Evolutionary conservation across 2,329 filamentous ascomycete species (phyloP).

Genomic region (Madurella mycetomatis): DNA sequence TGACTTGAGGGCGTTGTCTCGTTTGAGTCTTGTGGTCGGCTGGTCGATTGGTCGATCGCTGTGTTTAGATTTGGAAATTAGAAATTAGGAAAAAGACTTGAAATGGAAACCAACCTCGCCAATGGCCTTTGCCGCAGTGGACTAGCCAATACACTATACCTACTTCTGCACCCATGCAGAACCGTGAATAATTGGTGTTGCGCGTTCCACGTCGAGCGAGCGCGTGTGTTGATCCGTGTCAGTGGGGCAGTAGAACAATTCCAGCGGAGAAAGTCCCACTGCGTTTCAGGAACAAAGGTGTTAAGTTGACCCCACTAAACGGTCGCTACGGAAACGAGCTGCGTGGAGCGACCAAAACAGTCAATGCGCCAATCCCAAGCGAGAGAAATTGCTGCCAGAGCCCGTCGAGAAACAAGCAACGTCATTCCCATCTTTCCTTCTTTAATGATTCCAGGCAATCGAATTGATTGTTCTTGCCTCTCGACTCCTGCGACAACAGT

Average conservation of each 20-base stretch:
- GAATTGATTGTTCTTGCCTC: not conserved
- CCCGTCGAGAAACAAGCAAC: conserved; percentile 15
- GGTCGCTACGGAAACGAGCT: conserved; percentile 23
- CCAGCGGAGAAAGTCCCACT: not conserved
- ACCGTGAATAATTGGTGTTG: too few relatives aligned
- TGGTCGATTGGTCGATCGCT: too few relatives aligned
- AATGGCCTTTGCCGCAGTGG: too few relatives aligned
- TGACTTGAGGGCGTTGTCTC: too few relatives aligned
- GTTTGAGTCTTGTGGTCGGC: too few relatives aligned
- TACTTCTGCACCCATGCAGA: too few relatives aligned
- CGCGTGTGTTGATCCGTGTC: not conserved
- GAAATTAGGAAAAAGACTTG: not conserved
- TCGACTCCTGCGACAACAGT: not conserved
- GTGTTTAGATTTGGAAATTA: not conserved
- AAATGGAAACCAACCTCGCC: not conserved
- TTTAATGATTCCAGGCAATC: conserved; percentile 1
- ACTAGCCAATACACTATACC: too few relatives aligned
- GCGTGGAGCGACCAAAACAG: conserved; percentile 19
- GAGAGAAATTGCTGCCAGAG: conserved; percentile 16
- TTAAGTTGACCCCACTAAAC: not conserved
- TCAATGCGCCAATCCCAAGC: conserved; percentile 16
- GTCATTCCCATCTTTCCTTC: conserved; percentile 18
- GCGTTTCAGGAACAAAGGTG: not conserved
- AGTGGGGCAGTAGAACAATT: not conserved
- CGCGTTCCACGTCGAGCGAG: too few relatives aligned